Conservation (phyloP, 805 yeast genomes). For the Candida silvatica region DNA sequence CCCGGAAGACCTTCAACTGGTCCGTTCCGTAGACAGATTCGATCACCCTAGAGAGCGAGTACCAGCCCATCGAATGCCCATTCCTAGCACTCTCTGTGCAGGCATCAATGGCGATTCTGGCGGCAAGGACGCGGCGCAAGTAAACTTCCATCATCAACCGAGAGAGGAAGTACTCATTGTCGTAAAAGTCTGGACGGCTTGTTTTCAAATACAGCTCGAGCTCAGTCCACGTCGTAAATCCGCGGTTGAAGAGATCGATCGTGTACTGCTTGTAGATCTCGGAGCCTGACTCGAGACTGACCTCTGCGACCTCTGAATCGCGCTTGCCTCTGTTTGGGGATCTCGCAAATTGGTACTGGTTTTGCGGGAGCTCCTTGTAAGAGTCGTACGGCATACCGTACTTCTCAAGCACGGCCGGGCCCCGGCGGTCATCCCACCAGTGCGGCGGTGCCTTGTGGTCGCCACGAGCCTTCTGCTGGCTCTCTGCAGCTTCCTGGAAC, state of each 20-base stretch:
- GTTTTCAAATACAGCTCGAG: constrained; percentile 8
- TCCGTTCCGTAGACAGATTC: constrained; percentile 39
- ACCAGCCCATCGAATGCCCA: constrained; percentile 10
- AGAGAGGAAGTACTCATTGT: constrained; percentile 15
- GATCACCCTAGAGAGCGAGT: constrained; percentile 43
- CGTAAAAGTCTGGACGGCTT: constrained; percentile 13
- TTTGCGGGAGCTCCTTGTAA: neutral
- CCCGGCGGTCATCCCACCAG: too few species aligned
- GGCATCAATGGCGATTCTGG: constrained; percentile 19
- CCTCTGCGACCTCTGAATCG: constrained; percentile 8
- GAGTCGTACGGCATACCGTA: constrained; percentile 6
- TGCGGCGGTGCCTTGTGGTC: too few species aligned
- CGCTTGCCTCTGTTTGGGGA: too few species aligned
- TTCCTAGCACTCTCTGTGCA: constrained; percentile 17
- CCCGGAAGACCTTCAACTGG: constrained; percentile 15
- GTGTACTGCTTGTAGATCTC: constrained; percentile 16
- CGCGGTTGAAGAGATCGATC: constrained; percentile 9
- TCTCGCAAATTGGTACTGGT: constrained; percentile 1
- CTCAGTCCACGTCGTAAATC: constrained; percentile 11
- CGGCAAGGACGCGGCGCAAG: constrained; percentile 22
- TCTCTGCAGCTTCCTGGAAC: neutral
- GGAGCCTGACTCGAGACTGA: constrained; percentile 20
- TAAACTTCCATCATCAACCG: constrained; percentile 24
- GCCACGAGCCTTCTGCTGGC: neutral
- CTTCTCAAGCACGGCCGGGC: constrained; percentile 4